Evolutionary conservation across 2,329 filamentous ascomycete species (phyloP).

Genomic region (Apiospora saccharicola): DNA sequence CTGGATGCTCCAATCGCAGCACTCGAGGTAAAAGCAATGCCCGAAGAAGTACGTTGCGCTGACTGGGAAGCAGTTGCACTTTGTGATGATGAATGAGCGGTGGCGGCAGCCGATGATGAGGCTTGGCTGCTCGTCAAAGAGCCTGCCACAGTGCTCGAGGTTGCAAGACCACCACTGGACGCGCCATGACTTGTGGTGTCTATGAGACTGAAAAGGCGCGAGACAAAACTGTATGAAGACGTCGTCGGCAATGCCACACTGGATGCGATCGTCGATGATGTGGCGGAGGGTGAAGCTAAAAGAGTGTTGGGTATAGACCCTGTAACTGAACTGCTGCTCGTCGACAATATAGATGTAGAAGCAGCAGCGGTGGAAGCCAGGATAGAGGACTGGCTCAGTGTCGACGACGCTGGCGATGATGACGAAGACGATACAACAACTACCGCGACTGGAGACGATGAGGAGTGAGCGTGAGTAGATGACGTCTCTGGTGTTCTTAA

Average conservation of each 20-base stretch:
- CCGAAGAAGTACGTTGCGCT: not conserved
- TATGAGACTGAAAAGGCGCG: conserved; percentile 26
- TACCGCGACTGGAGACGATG: not conserved
- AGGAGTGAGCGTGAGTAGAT: not conserved
- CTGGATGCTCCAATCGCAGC: not conserved
- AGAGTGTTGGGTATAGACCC: not conserved
- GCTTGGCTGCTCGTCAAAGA: not conserved
- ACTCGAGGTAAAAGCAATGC: not conserved
- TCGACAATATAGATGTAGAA: not conserved
- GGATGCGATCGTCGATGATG: not conserved
- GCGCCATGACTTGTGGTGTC: conserved; percentile 21
- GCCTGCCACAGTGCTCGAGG: not conserved
- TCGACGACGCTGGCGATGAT: not conserved
- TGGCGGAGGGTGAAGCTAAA: not conserved
- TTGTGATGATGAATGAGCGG: not conserved
- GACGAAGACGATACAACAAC: not conserved
- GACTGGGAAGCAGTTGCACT: not conserved
- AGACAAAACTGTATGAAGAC: conserved; percentile 25
- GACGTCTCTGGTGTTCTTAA: conserved; percentile 1
- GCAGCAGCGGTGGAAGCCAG: not conserved
- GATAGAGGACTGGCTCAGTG: not conserved
- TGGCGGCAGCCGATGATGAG: not conserved
- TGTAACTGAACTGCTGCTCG: not conserved
- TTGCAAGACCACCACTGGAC: not conserved
- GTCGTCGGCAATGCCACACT: not conserved